phyloP scores from a whole-genome alignment of 495 filamentous ascomycete species.

The Neurospora tetraspora region DNA sequence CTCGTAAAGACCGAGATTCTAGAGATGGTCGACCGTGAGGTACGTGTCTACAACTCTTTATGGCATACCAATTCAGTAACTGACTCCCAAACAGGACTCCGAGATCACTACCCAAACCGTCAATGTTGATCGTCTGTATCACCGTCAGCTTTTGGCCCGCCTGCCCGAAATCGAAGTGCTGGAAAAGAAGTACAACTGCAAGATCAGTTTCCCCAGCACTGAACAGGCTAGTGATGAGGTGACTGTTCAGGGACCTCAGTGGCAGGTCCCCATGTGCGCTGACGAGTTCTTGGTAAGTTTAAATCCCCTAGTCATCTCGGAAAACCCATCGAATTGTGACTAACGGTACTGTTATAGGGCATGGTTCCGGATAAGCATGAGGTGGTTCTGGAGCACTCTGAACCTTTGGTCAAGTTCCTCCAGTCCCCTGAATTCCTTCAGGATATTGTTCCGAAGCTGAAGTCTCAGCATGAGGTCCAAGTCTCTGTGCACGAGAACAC shows the following conservation, averaged over 20 bases:
- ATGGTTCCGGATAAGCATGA: slow-evolving; percentile 97
- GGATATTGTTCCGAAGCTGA: slow-evolving; percentile 73
- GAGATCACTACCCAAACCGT: slow-evolving; percentile 93
- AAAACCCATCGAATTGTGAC: neutral
- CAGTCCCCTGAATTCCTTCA: slow-evolving; percentile 64
- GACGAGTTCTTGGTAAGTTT: slow-evolving; percentile 76
- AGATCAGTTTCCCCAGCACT: slow-evolving; percentile 92
- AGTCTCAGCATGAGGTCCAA: slow-evolving; percentile 83
- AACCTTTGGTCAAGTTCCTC: slow-evolving; percentile 66
- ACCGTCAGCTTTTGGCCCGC: slow-evolving; percentile 82
- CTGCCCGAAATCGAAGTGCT: slow-evolving; percentile 84
- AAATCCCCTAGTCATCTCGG: slow-evolving; percentile 1
- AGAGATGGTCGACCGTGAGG: slow-evolving; percentile 96
- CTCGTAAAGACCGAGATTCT: slow-evolving; percentile 98
- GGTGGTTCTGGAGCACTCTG: slow-evolving; percentile 66
- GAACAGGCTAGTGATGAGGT: slow-evolving; percentile 95
- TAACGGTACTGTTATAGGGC: slow-evolving; percentile 38
- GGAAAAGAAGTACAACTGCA: slow-evolving; percentile 98
- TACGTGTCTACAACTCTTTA: slow-evolving; percentile 31
- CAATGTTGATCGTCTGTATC: slow-evolving; percentile 86
- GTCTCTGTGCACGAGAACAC: slow-evolving; percentile 53
- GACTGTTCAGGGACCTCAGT: slow-evolving; percentile 89
- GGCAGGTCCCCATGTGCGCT: slow-evolving; percentile 91
- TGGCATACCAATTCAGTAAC: neutral
- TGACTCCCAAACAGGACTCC: slow-evolving; percentile 52